Evolutionary conservation across 306 rosid genomes (phyloP), one percentile per base, ranked within the genome.

Genomic region (Dalbergia cochinchinensis): DNA sequence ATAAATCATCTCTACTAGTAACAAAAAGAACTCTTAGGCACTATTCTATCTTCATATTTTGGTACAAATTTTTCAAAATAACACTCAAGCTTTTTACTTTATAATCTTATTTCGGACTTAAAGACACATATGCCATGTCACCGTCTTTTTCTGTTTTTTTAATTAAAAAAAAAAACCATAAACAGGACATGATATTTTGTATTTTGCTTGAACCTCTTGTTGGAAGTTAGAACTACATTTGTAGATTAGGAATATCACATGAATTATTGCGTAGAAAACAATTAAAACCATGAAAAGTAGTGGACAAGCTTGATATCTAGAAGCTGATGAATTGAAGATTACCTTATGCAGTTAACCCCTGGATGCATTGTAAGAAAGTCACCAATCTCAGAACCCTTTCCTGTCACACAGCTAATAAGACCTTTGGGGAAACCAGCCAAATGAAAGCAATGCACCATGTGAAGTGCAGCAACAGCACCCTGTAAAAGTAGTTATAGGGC

Each of bases 321-420:
- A 33, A 68, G 82, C 50, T 48, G 31, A 60, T 59, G 68, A 70
- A 33, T 37, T 35, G 71, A 41, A 65, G 59, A 37, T 80, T 83
- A 91, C 97, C 94, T 91, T 81, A 91, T 91, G 69, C 98, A 93
- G 67, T 86, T 84, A 45, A 91, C 94, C 60, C 87, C 92, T 0
- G 98, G 94, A 77, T 93, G 98, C 97, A 93, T 91, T 3, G 98
- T 93, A 65, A 93, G 98, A 86, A 91, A 91, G 81, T 93, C 98
- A 5, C 98, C 97, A 4, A 93, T 91, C 86, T 93, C 97, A 11
- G 97, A 90, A 55, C 98, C 97, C 74, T 90, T 93, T 44, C 98
- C 98, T 12, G 97, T 93, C 69, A 90, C 91, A 79, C 94, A 93
- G 78, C 87, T 85, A 35, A 93, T 86, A 37, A 91, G 92, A 65